Evolutionary conservation across 2,329 filamentous ascomycete species (phyloP), one percentile per base, ranked within the genome.

Genomic region (Plectosphaerella sp.): DNA sequence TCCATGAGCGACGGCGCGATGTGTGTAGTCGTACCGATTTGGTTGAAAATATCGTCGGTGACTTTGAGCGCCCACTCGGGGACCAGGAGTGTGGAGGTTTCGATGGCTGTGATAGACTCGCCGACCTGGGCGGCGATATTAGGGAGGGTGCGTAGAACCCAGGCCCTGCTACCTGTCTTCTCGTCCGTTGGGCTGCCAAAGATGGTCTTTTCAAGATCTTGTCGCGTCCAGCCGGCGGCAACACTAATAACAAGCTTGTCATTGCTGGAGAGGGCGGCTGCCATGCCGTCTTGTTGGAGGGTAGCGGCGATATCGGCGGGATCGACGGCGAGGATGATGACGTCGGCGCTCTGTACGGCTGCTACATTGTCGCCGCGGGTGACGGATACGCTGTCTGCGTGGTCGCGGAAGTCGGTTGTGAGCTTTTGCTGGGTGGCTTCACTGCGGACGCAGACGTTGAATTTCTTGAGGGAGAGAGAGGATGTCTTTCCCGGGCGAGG

Each of bases 1-100:
- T 83, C 77, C 76, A 85, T 81, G 7, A 74, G 69, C 2, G 70
- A 66, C 0, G 79, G 71, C 0, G 74, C 72, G 0, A 85, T 68
- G 20, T 74, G 69, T 0, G 79, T 72, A 1, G 77, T 74, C 36
- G 72, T 71, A 5, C 82, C 82, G 18, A 85, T 78, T 71, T 9
- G 67, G 69, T 5, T 22, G 64, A 86, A 84, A 33, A 85, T 77
- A 60, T 75, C 75, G 14, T 64, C 61, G 0, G 64, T 61, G 2
- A 67, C 50, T 3, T 62, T 45, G 1, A 67, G 47, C 3, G 62
- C 49, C 16, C 58, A 52, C 1, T 54, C 24, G 0, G 64, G 62
- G 1, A 62, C 16, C 1, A 51, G 18, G 0, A 60, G 58, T 2
- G 62, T 58, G 0, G 63, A 57, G 12, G 56, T 56, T 45, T 69